These are phyloP conservation scores for Mucor piriformis DNA, from an alignment of 371 early-diverging fungal genomes.

Conservation along the genomic window DNA sequence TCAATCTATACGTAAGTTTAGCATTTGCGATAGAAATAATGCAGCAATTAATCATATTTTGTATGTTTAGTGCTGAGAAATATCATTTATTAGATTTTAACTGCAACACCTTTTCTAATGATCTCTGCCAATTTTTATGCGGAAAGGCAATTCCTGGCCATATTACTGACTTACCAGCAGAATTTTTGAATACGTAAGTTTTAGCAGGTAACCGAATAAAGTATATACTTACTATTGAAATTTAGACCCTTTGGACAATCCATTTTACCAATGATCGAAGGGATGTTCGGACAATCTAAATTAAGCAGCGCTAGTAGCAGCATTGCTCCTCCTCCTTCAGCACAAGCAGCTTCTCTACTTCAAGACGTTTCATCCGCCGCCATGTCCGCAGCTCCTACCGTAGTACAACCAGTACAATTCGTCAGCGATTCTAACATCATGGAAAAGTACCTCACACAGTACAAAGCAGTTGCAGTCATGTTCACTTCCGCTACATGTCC, in stretches of 20 bases:
- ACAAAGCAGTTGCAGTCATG: constrained; percentile 68
- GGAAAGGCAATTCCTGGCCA: constrained; percentile 76
- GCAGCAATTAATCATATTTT: too few relatives aligned
- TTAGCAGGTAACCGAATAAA: background rate
- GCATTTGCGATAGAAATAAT: background rate
- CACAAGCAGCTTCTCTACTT: constrained; percentile 25
- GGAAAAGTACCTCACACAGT: constrained; percentile 40
- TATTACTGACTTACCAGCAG: constrained; percentile 72
- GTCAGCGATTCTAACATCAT: constrained; percentile 40
- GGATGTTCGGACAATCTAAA: constrained; percentile 72
- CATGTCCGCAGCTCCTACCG: constrained; percentile 38
- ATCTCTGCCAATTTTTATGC: constrained; percentile 79
- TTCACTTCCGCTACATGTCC: constrained; percentile 76
- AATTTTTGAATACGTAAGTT: constrained; percentile 69
- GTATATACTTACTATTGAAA: background rate
- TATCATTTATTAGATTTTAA: constrained; percentile 92
- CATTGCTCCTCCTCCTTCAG: constrained; percentile 1
- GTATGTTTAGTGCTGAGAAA: constrained; percentile 73
- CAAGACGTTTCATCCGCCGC: constrained; percentile 46
- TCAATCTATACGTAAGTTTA: constrained; percentile 59
- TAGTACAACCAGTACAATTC: constrained; percentile 26
- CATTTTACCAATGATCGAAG: constrained; percentile 78
- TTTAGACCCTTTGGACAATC: constrained; percentile 77
- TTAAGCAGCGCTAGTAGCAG: constrained; percentile 10
- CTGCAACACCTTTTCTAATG: constrained; percentile 83